phyloP scores from a whole-genome alignment of 2,329 filamentous ascomycete genomes.

The Aureobasidium namibiae region DNA sequence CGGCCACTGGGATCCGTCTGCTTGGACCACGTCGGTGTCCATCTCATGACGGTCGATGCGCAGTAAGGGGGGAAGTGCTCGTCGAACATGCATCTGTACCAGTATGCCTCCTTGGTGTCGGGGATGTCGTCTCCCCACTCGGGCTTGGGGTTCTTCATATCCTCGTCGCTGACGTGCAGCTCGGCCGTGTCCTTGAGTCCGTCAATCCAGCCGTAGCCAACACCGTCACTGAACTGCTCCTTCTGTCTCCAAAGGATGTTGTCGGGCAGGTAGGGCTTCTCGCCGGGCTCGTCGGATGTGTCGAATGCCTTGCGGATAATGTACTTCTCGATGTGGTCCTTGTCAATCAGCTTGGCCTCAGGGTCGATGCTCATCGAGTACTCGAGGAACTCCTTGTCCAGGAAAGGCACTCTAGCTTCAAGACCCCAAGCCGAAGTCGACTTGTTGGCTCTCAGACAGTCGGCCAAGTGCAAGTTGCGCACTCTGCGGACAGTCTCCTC shows the following conservation, averaged over 20 bases:
- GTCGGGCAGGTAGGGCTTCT: slow-evolving; percentile 82
- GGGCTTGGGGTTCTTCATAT: slow-evolving; percentile 96
- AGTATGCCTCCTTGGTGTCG: slow-evolving; percentile 96
- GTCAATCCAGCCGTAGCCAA: slow-evolving; percentile 99
- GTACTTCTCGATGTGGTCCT: slow-evolving; percentile 90
- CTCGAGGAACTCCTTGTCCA: slow-evolving; percentile 96
- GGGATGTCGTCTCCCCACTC: slow-evolving; percentile 92
- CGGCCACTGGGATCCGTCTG: slow-evolving; percentile 92
- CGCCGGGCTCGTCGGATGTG: slow-evolving; percentile 73
- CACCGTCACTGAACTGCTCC: slow-evolving; percentile 98
- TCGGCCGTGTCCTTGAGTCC: slow-evolving; percentile 92
- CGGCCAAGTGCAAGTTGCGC: slow-evolving; percentile 93
- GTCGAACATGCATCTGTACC: slow-evolving; percentile 98
- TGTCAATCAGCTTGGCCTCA: slow-evolving; percentile 88
- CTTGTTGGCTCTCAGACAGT: slow-evolving; percentile 98
- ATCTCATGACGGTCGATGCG: slow-evolving; percentile 87
- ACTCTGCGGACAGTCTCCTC: slow-evolving; percentile 88
- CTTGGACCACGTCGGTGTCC: slow-evolving; percentile 96
- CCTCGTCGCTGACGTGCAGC: slow-evolving; percentile 83
- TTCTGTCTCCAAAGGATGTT: slow-evolving; percentile 98
- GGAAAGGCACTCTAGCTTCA: slow-evolving; percentile 93
- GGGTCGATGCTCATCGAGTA: slow-evolving; percentile 90
- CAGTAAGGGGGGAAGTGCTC: slow-evolving; percentile 94
- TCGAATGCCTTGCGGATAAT: slow-evolving; percentile 97
- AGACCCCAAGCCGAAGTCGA: slow-evolving; percentile 97